Conservation (phyloP, 208 protist species). For the Polymyxa betae region DNA sequence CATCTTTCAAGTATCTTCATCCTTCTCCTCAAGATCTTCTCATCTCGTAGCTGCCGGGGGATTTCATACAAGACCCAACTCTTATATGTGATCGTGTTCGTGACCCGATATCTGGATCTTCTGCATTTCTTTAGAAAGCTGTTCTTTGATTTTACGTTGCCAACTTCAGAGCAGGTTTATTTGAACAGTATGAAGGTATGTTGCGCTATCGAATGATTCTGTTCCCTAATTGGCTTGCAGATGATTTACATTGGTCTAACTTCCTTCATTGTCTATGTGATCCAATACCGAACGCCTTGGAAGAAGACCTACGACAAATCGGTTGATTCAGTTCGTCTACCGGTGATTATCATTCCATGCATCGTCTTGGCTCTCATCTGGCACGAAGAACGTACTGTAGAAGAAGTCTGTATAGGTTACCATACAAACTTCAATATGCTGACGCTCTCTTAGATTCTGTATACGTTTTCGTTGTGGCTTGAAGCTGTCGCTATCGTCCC, state of each 20-base stretch:
- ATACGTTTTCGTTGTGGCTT: slow-evolving; percentile 81
- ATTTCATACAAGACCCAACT: slow-evolving; percentile 60
- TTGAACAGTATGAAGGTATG: slow-evolving; percentile 9
- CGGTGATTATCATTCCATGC: slow-evolving; percentile 72
- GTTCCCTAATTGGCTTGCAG: too few relatives aligned
- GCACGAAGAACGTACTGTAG: slow-evolving; percentile 64
- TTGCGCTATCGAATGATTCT: too few relatives aligned
- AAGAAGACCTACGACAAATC: slow-evolving; percentile 29
- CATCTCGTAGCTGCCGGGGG: neutral
- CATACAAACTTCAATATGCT: too few relatives aligned
- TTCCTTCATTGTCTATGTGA: slow-evolving; percentile 74
- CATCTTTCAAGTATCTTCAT: slow-evolving; percentile 61
- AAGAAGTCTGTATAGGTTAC: slow-evolving; percentile 69
- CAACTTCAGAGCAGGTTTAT: neutral
- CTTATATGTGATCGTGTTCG: slow-evolving; percentile 59
- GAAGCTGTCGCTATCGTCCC: slow-evolving; percentile 83
- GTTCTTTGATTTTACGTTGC: neutral
- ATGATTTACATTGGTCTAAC: slow-evolving; percentile 76
- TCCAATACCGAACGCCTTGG: slow-evolving; percentile 57
- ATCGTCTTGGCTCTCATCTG: slow-evolving; percentile 73
- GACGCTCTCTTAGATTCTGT: slow-evolving; percentile 71
- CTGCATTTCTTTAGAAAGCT: neutral
- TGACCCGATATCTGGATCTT: slow-evolving; percentile 61
- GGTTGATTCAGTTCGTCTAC: slow-evolving; percentile 71
- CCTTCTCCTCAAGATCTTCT: slow-evolving; percentile 58